Conservation (phyloP, 2,329 filamentous ascomycete genomes). For the Truncatella angustata region DNA sequence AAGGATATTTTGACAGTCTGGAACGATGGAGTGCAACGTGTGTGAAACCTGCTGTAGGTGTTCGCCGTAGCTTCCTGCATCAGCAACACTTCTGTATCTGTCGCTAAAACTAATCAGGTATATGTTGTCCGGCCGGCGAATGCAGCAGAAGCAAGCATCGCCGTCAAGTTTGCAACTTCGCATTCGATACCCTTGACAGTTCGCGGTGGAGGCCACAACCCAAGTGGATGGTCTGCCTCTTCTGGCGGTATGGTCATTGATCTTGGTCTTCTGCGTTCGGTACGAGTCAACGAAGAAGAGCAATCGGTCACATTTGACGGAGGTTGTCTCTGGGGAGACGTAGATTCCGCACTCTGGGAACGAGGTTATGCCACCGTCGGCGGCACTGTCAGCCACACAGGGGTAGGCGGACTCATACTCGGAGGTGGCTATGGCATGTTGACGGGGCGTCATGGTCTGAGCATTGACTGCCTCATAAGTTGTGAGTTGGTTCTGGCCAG, state of each 20-base stretch:
- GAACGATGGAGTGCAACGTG: conserved; percentile 36
- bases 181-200: conserved; percentile 50
- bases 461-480: conserved; percentile 39
- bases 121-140: conserved; percentile 42
- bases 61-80: no score
- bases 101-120: conserved; percentile 38
- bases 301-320: conserved; percentile 49
- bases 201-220: conserved; percentile 56
- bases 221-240: conserved; percentile 47
- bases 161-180: conserved; percentile 41
- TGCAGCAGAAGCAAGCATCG: conserved; percentile 29
- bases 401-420: conserved; percentile 57
- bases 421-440: conserved; percentile 60
- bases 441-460: conserved; percentile 50
- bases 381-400: conserved; percentile 62
- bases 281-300: conserved; percentile 43
- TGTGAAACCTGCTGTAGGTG: conserved; percentile 33
- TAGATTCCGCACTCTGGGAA: conserved; percentile 49
- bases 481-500: conserved; percentile 38
- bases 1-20: conserved; percentile 33
- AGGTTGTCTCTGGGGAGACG: conserved; percentile 52
- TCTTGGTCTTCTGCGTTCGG: conserved; percentile 46
- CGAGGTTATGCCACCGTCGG: conserved; percentile 57
- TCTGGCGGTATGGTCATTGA: conserved; percentile 55
- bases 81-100: no score